phyloP scores from a whole-genome alignment of 2,329 filamentous ascomycete genomes.

The Salinomyces thailandicus region DNA sequence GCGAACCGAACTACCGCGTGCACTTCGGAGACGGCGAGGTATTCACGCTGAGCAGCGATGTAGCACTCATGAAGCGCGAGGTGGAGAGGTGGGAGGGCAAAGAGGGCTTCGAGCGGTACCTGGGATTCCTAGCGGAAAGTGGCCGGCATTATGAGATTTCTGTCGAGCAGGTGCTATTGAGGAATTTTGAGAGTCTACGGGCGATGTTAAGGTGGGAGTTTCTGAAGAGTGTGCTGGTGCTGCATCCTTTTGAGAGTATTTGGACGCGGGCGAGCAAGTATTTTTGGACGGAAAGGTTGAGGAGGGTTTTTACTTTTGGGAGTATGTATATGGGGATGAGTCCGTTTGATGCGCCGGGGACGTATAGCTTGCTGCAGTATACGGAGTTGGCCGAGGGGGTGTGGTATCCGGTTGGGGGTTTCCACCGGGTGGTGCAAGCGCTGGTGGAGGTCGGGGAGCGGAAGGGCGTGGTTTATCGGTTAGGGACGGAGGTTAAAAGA shows the following conservation, averaged over 20 bases:
- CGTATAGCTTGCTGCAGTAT: slow-evolving; percentile 64
- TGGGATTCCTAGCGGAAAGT: slow-evolving; percentile 55
- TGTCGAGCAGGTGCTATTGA: slow-evolving; percentile 53
- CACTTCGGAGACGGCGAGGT: slow-evolving; percentile 59
- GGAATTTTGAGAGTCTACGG: slow-evolving; percentile 53
- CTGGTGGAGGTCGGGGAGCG: slow-evolving; percentile 53
- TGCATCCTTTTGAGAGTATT: slow-evolving; percentile 64
- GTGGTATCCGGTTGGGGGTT: slow-evolving; percentile 63
- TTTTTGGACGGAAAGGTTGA: slow-evolving; percentile 58
- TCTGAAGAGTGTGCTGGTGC: slow-evolving; percentile 44
- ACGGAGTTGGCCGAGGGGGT: slow-evolving; percentile 67
- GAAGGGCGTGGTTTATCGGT: slow-evolving; percentile 51
- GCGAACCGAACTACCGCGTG: slow-evolving; percentile 65
- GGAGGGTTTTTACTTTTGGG: slow-evolving; percentile 64
- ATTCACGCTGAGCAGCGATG: slow-evolving; percentile 57
- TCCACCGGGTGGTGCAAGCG: slow-evolving; percentile 52
- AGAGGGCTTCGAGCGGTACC: slow-evolving; percentile 59
- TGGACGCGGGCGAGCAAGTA: slow-evolving; percentile 56
- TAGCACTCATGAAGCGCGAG: slow-evolving; percentile 59
- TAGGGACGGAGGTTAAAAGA: slow-evolving; percentile 47
- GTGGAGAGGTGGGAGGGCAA: slow-evolving; percentile 64
- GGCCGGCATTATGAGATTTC: slow-evolving; percentile 61
- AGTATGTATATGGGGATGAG: slow-evolving; percentile 81
- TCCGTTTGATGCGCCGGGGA: slow-evolving; percentile 64
- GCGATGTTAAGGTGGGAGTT: slow-evolving; percentile 51